Evolutionary conservation across 768 basidiomycete species (phyloP).

Genomic region (Collybia sordida): DNA sequence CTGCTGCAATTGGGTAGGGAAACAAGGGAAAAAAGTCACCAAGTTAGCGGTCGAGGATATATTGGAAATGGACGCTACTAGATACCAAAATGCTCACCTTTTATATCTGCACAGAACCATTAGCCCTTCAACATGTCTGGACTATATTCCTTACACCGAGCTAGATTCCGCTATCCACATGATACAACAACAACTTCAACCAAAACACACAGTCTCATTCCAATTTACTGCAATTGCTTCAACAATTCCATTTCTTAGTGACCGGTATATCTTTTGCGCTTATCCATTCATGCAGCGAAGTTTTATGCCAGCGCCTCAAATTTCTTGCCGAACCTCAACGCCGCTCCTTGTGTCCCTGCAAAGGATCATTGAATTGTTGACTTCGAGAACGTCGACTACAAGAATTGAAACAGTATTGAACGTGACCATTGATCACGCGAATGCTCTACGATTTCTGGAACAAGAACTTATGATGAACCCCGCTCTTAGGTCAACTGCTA

Average conservation of each 20-base stretch:
- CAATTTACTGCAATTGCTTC: conserved; percentile 39
- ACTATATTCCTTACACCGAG: conserved; percentile 19
- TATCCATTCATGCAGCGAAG: conserved; percentile 40
- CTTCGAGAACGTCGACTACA: conserved; percentile 20
- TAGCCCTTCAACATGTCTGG: conserved; percentile 8
- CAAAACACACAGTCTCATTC: conserved; percentile 17
- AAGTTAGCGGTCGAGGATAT: too few relatives aligned
- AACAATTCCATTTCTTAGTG: conserved; percentile 30
- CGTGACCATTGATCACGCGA: conserved; percentile 35
- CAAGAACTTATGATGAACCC: conserved; percentile 25
- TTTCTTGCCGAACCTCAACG: conserved; percentile 27
- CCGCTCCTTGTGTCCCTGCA: conserved; percentile 38
- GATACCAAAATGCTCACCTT: background rate
- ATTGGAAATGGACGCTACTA: too few relatives aligned
- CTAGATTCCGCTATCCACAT: conserved; percentile 20
- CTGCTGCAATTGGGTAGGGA: too few relatives aligned
- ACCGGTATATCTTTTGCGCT: conserved; percentile 38
- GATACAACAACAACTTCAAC: conserved; percentile 19
- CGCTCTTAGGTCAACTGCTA: conserved; percentile 22
- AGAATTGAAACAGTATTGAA: conserved; percentile 36
- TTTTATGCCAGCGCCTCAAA: conserved; percentile 9
- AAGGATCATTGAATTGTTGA: conserved; percentile 35
- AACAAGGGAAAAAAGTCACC: too few relatives aligned
- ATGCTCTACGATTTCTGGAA: conserved; percentile 20
- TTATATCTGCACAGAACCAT: background rate